These are phyloP conservation scores for Aspergillus egyptiacus DNA, from an alignment of 495 filamentous ascomycete species.

Conservation along the genomic window DNA sequence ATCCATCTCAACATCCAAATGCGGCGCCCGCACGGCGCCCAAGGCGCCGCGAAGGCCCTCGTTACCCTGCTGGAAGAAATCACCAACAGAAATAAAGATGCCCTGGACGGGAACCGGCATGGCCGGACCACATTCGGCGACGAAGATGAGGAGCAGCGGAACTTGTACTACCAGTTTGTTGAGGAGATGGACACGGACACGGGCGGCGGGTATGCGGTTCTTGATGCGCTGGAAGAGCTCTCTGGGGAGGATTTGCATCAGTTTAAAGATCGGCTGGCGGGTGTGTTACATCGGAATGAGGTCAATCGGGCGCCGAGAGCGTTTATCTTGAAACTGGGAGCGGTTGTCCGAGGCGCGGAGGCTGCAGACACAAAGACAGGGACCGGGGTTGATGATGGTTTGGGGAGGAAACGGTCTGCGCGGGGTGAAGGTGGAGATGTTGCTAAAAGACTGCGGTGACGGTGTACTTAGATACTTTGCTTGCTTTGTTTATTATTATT, in stretches of 20 bases:
- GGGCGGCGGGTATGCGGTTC: constrained; percentile 34
- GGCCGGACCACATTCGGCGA: constrained; percentile 33
- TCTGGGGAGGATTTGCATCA: constrained; percentile 29
- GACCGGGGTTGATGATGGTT: too few relatives aligned
- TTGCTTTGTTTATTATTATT: not conserved
- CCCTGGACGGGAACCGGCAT: constrained; percentile 35
- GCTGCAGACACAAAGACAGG: constrained; percentile 10
- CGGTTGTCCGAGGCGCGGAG: constrained; percentile 29
- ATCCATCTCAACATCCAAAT: constrained; percentile 32
- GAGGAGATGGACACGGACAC: constrained; percentile 34
- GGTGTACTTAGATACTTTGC: too few relatives aligned
- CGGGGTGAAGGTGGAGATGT: constrained; percentile 21
- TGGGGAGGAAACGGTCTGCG: constrained; percentile 35
- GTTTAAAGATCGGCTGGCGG: constrained; percentile 28
- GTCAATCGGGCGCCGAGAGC: constrained; percentile 35
- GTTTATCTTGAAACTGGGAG: constrained; percentile 31
- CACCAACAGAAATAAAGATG: constrained; percentile 41
- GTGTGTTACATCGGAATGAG: constrained; percentile 34
- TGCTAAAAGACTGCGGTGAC: constrained; percentile 35
- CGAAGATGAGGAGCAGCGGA: constrained; percentile 45
- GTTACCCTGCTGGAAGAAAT: constrained; percentile 41
- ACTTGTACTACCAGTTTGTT: constrained; percentile 45
- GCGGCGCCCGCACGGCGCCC: constrained; percentile 34
- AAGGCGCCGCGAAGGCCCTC: constrained; percentile 37
- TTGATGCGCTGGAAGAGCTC: constrained; percentile 38